Conservation (phyloP, 2,329 filamentous ascomycete genomes). For the Colletotrichum nymphaeae region DNA sequence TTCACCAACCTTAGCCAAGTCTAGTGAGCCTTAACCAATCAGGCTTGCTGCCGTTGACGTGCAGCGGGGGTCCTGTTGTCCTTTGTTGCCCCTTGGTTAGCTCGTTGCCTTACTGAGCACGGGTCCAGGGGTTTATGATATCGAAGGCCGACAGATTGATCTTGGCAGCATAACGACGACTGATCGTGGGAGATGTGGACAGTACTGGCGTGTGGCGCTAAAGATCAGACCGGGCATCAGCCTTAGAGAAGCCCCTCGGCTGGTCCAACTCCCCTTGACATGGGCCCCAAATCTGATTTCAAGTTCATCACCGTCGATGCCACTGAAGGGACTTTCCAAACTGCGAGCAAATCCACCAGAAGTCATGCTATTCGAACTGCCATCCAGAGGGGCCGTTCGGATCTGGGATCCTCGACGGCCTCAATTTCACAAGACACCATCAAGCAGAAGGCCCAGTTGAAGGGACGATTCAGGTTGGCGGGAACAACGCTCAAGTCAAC, state of each 20-base stretch:
- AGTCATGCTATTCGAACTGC: constrained; percentile 37
- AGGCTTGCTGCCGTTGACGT: not conserved
- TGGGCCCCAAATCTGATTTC: constrained; percentile 25
- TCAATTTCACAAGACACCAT: constrained; percentile 8
- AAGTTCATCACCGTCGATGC: constrained; percentile 32
- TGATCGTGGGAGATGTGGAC: not conserved
- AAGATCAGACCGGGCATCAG: not conserved
- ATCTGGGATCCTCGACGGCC: constrained; percentile 16
- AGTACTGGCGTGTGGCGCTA: not conserved
- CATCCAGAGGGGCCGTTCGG: constrained; percentile 20
- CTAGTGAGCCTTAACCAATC: not conserved
- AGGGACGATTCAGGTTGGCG: constrained; percentile 34
- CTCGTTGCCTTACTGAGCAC: not conserved
- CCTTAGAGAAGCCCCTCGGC: not conserved
- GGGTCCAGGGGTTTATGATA: not conserved
- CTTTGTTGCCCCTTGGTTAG: not conserved
- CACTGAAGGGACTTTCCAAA: constrained; percentile 6
- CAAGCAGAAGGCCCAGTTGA: constrained; percentile 22
- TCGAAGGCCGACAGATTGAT: not conserved
- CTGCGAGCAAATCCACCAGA: constrained; percentile 26
- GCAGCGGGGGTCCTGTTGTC: not conserved
- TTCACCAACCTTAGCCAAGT: not conserved
- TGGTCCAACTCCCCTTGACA: not conserved
- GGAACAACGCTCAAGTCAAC: not conserved
- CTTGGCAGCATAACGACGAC: not conserved